Evolutionary conservation across 305 asterid genomes (phyloP).

Genomic region (Fraxinus greggii): DNA sequence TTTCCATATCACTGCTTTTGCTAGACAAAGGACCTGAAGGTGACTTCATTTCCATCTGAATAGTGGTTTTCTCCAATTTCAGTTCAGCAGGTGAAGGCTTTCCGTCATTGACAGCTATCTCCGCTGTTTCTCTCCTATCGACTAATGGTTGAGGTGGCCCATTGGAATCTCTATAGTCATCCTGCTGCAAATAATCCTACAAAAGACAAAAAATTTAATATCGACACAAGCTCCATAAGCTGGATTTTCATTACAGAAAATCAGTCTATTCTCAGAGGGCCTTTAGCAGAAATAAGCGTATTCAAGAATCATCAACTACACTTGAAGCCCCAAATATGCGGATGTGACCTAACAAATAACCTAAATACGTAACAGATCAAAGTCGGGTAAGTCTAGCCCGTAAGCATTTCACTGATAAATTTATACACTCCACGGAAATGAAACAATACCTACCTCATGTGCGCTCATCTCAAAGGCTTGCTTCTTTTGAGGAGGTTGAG

Average conservation of each 20-base stretch:
- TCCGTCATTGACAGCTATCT: slow-evolving; percentile 24
- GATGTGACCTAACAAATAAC: not conserved
- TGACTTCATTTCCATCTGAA: slow-evolving; percentile 31
- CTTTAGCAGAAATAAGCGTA: not conserved
- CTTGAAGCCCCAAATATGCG: not conserved
- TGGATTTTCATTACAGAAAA: not conserved
- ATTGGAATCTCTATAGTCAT: slow-evolving; percentile 40
- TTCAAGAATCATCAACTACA: not conserved
- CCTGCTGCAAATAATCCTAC: slow-evolving; percentile 47
- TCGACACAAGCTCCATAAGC: not conserved
- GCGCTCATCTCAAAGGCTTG: slow-evolving; percentile 62
- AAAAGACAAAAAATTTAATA: slow-evolving; percentile 17
- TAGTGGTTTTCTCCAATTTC: slow-evolving; percentile 22
- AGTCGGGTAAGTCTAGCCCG: not conserved
- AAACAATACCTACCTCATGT: slow-evolving; percentile 49
- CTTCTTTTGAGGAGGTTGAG: slow-evolving; percentile 51
- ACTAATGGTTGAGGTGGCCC: slow-evolving; percentile 32
- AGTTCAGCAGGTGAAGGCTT: slow-evolving; percentile 31
- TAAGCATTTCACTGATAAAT: not conserved
- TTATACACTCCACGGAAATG: not conserved
- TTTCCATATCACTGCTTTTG: slow-evolving; percentile 27
- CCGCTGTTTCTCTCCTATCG: slow-evolving; percentile 28
- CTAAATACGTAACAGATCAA: not conserved
- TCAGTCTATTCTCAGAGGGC: not conserved
- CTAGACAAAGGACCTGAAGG: slow-evolving; percentile 20